A percentile compares a stretch with the other conserved stretches of the same genome.
Conservation (phyloP, 257 asterid genomes). For the Coffea eugenioides region DNA sequence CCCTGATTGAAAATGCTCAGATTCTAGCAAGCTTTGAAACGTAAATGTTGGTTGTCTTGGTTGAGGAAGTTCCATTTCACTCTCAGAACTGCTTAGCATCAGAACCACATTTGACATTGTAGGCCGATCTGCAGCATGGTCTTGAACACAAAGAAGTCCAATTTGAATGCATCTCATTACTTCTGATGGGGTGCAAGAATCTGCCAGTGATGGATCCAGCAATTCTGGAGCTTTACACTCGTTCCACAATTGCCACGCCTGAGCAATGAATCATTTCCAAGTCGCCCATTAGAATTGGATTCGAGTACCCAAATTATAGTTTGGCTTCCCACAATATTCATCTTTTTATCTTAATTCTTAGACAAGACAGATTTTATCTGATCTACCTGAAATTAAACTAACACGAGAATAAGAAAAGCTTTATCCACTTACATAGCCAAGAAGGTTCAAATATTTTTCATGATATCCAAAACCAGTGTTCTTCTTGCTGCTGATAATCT, state of each 20-base stretch:
- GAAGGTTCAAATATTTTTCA: conserved; percentile 22
- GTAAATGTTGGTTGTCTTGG: conserved; percentile 27
- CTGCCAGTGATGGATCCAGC: conserved; percentile 38
- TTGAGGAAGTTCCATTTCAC: conserved; percentile 4
- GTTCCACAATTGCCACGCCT: conserved; percentile 66
- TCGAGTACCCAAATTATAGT: too few relatives aligned
- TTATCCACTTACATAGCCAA: conserved; percentile 23
- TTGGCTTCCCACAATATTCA: too few relatives aligned
- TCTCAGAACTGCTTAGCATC: too few relatives aligned
- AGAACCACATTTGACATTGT: too few relatives aligned
- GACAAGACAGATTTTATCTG: background rate
- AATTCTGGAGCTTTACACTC: conserved; percentile 38
- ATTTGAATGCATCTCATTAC: conserved; percentile 48
- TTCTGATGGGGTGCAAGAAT: conserved; percentile 13
- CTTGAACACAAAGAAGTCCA: conserved; percentile 40
- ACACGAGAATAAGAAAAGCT: background rate
- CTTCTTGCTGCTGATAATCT: background rate
- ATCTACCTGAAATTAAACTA: too few relatives aligned
- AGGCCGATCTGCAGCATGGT: too few relatives aligned
- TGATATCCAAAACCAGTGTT: conserved; percentile 18
- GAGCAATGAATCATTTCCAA: background rate
- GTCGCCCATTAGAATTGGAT: too few relatives aligned
- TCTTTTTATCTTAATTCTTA: too few relatives aligned
- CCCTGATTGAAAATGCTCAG: background rate
- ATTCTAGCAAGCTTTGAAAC: conserved; percentile 15